These are phyloP conservation scores for Mallotus nudiflorus DNA, from an alignment of 345 rosid species.

Conservation along the genomic window DNA sequence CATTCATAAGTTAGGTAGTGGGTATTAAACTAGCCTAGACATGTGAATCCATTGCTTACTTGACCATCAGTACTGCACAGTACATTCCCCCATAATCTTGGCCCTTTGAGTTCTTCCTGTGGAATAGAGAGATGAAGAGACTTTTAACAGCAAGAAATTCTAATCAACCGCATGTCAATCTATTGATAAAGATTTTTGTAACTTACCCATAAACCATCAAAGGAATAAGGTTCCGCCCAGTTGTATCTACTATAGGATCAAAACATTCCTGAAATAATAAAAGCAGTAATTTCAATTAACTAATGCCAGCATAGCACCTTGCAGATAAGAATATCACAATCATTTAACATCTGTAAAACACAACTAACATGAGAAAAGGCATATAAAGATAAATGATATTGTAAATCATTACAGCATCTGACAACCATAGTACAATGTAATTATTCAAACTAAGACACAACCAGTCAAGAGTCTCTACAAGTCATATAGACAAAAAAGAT, in stretches of 20 bases:
- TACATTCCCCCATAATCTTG: slow-evolving; percentile 90
- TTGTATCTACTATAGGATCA: slow-evolving; percentile 75
- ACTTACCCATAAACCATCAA: slow-evolving; percentile 87
- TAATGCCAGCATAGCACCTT: neutral
- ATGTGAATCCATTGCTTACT: slow-evolving; percentile 48
- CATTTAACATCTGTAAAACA: neutral
- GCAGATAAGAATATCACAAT: neutral
- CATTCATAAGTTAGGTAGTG: neutral
- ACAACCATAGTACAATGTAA: neutral
- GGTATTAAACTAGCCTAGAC: neutral
- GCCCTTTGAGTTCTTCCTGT: slow-evolving; percentile 62
- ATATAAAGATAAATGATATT: neutral
- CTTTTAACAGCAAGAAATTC: neutral
- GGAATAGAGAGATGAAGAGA: slow-evolving; percentile 5
- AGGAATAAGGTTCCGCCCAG: slow-evolving; percentile 75
- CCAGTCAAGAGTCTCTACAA: no score
- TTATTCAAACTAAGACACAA: neutral
- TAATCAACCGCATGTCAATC: neutral
- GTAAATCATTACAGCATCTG: no score
- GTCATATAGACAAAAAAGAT: neutral
- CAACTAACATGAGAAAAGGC: no score
- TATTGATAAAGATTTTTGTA: neutral
- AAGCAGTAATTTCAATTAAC: slow-evolving; percentile 19
- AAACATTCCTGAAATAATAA: slow-evolving; percentile 64
- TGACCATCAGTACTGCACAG: slow-evolving; percentile 69